Conservation (phyloP, 768 basidiomycete species). For the Auriscalpium microsporum region DNA sequence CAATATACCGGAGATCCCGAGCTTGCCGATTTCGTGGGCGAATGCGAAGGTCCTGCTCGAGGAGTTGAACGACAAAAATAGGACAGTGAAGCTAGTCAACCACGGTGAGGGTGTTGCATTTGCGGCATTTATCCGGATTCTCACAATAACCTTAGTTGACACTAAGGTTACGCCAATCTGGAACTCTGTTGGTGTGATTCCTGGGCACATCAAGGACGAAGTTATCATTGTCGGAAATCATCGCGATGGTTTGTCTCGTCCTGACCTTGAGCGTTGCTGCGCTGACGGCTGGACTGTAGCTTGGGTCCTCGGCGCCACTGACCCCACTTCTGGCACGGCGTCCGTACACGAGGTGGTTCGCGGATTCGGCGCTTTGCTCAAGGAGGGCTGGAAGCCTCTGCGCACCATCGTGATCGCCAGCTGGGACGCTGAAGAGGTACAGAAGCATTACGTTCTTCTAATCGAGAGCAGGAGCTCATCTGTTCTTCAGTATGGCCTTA, state of each 20-base stretch:
- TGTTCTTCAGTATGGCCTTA: slow-evolving; percentile 44
- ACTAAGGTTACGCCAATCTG: slow-evolving; percentile 80
- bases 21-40: slow-evolving; percentile 83
- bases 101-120: slow-evolving; percentile 27
- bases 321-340: slow-evolving; percentile 76
- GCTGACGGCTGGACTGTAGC: slow-evolving; percentile 21
- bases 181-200: slow-evolving; percentile 81
- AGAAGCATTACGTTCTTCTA: not conserved
- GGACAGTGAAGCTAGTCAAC: slow-evolving; percentile 48
- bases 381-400: slow-evolving; percentile 77
- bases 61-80: slow-evolving; percentile 36
- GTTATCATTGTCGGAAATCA: slow-evolving; percentile 84
- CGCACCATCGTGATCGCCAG: slow-evolving; percentile 68
- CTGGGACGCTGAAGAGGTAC: slow-evolving; percentile 69
- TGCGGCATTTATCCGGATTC: too few relatives aligned
- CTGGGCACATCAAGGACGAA: slow-evolving; percentile 77
- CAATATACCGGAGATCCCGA: slow-evolving; percentile 71
- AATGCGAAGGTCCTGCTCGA: slow-evolving; percentile 61
- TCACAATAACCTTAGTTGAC: slow-evolving; percentile 39
- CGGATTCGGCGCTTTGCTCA: slow-evolving; percentile 59
- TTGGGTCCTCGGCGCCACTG: slow-evolving; percentile 77
- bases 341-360: slow-evolving; percentile 70
- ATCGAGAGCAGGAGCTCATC: not conserved
- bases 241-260: slow-evolving; percentile 58
- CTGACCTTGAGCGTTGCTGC: not conserved